Evolutionary conservation across 2,329 filamentous ascomycete genomes (phyloP).

Genomic region (Exophiala bonariae): DNA sequence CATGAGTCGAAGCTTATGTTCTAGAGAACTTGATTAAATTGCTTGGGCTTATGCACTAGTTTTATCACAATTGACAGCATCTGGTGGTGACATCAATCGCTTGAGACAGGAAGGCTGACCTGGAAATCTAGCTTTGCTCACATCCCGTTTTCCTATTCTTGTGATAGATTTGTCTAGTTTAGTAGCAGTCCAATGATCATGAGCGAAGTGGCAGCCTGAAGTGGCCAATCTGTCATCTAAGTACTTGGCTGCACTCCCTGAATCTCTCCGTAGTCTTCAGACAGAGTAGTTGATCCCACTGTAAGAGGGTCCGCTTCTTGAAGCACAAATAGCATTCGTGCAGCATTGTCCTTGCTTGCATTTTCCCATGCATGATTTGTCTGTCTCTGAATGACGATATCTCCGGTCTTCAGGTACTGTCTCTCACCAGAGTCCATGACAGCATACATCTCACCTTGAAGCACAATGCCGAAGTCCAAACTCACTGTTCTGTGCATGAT

Average conservation of each 20-base stretch:
- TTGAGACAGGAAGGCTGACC: too few species aligned
- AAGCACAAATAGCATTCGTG: constrained; percentile 20
- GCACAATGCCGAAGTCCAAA: constrained; percentile 55
- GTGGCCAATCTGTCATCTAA: too few species aligned
- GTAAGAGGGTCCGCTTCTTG: constrained; percentile 9
- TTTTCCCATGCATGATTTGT: constrained; percentile 38
- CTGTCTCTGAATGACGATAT: constrained; percentile 33
- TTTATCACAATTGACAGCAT: too few species aligned
- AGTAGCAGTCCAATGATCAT: too few species aligned
- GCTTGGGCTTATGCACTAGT: too few species aligned
- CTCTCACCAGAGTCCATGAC: constrained; percentile 52
- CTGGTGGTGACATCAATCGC: too few species aligned
- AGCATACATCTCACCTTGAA: constrained; percentile 55
- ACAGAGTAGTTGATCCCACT: constrained; percentile 5
- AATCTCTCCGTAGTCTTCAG: constrained; percentile 15
- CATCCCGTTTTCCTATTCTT: too few species aligned
- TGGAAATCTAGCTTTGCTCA: too few species aligned
- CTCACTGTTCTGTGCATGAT: constrained; percentile 55
- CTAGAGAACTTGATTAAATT: too few species aligned
- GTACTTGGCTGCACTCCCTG: background rate
- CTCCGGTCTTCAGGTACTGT: constrained; percentile 47
- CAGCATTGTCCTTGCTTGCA: constrained; percentile 33
- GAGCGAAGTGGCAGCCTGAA: too few species aligned
- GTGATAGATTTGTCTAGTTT: too few species aligned
- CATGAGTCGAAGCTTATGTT: too few species aligned